Evolutionary conservation across 257 asterid species (phyloP).

Genomic region (Linaria vulgaris): DNA sequence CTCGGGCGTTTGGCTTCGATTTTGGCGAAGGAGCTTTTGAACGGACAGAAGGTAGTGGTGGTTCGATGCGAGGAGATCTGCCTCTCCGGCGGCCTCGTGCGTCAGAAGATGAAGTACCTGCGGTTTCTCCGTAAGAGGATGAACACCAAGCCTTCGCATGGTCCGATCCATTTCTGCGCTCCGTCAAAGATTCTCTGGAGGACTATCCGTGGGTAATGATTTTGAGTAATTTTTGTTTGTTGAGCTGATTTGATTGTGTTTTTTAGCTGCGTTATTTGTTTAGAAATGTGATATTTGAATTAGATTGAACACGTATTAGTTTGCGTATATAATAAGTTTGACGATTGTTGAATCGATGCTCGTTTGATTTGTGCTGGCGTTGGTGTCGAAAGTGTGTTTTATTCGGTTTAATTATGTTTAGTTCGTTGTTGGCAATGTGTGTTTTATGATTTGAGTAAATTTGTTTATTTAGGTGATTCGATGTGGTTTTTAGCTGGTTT

Average conservation of each 20-base stretch:
- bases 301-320: too few relatives aligned
- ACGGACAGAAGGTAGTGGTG: conserved; percentile 45
- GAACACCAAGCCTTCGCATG: conserved; percentile 58
- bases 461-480: too few relatives aligned
- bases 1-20: conserved; percentile 45
- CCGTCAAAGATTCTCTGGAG: conserved; percentile 56
- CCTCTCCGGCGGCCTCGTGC: conserved; percentile 55
- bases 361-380: too few relatives aligned
- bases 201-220: conserved; percentile 47
- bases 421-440: too few relatives aligned
- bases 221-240: neutral
- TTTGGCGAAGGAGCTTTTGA: conserved; percentile 48
- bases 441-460: too few relatives aligned
- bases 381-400: too few relatives aligned
- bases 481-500: too few relatives aligned
- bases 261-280: too few relatives aligned
- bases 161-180: conserved; percentile 56
- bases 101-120: conserved; percentile 52
- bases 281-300: too few relatives aligned
- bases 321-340: too few relatives aligned
- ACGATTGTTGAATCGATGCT: too few relatives aligned
- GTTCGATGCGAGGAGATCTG: conserved; percentile 52
- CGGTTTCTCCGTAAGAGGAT: conserved; percentile 50
- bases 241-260: neutral
- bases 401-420: too few relatives aligned